These are phyloP conservation scores for Penicillium turbatum DNA, from an alignment of 495 filamentous ascomycete species.

Conservation along the genomic window DNA sequence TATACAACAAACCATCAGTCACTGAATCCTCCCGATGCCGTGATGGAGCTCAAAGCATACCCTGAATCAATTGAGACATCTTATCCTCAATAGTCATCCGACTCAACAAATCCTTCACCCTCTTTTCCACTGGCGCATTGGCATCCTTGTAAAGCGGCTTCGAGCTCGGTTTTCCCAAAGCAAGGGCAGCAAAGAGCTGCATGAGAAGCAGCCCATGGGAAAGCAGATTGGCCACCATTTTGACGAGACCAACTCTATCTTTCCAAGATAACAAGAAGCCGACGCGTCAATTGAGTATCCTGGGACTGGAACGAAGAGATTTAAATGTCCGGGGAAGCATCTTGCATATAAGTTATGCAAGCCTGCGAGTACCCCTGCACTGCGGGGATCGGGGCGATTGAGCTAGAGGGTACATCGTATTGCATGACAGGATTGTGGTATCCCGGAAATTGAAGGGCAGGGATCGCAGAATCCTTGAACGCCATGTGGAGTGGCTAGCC, in stretches of 20 bases:
- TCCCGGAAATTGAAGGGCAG: not conserved
- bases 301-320: not conserved
- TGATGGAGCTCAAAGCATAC: constrained; percentile 17
- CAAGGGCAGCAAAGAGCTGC: constrained; percentile 24
- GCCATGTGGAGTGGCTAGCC: not conserved
- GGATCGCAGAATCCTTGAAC: constrained; percentile 1
- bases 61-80: constrained; percentile 61
- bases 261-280: not conserved
- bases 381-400: not conserved
- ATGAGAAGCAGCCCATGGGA: constrained; percentile 30
- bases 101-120: constrained; percentile 59
- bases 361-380: not conserved
- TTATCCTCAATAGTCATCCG: constrained; percentile 71
- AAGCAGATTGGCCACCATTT: constrained; percentile 26
- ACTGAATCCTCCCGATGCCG: not conserved
- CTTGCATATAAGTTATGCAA: not conserved
- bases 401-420: not conserved
- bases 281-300: not conserved
- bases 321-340: not conserved
- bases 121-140: constrained; percentile 52
- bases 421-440: not conserved
- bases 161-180: constrained; percentile 12
- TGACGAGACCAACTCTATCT: not conserved
- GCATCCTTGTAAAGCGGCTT: constrained; percentile 58
- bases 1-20: constrained; percentile 14